Conservation (phyloP, 371 early-diverging fungal species). For the Mucor indicus region DNA sequence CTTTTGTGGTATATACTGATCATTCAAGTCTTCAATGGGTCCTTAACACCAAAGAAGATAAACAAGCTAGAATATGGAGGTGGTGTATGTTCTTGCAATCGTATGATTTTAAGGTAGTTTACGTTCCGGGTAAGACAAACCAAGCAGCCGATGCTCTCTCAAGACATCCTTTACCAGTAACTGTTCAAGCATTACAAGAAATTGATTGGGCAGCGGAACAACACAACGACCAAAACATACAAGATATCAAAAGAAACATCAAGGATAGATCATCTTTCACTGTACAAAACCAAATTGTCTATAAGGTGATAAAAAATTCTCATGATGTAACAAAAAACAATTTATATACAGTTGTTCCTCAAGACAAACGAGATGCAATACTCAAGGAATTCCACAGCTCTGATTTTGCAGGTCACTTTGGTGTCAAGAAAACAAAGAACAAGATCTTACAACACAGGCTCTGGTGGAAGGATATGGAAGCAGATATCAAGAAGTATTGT, state of each 20-base stretch:
- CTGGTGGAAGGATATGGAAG: neutral
- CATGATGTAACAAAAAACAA: too few species aligned
- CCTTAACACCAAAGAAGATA: neutral
- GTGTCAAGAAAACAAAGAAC: too few species aligned
- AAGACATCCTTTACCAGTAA: slow-evolving; percentile 1
- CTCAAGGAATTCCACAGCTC: too few species aligned
- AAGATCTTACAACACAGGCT: too few species aligned
- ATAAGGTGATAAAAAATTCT: too few species aligned
- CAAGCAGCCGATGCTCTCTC: neutral
- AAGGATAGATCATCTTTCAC: neutral
- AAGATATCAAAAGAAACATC: neutral
- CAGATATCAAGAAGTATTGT: neutral
- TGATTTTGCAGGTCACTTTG: too few species aligned
- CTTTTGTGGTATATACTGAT: slow-evolving; percentile 21
- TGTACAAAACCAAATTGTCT: too few species aligned
- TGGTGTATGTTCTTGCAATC: slow-evolving; percentile 7
- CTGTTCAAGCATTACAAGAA: neutral
- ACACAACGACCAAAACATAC: neutral
- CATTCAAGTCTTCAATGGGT: slow-evolving; percentile 15
- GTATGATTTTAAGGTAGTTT: slow-evolving; percentile 3
- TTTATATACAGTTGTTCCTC: too few species aligned
- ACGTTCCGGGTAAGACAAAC: slow-evolving; percentile 4
- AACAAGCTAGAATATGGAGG: slow-evolving; percentile 4
- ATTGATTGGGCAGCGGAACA: neutral
- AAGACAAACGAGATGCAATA: too few species aligned